phyloP scores from a whole-genome alignment of 148 eudicot genomes.

The Rhododendron mucronatum region DNA sequence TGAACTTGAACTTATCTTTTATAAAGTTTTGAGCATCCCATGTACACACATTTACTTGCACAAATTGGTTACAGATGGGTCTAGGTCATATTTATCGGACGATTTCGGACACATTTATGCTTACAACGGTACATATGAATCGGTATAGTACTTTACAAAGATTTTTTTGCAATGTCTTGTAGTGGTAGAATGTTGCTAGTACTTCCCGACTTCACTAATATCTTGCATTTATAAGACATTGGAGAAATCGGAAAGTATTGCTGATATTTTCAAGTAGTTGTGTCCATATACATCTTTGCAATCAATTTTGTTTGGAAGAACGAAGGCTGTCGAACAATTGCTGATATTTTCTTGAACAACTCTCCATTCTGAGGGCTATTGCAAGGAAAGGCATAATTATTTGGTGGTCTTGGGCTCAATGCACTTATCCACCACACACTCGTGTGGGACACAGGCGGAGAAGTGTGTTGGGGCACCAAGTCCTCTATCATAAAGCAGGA shows the following conservation, averaged over 20 bases:
- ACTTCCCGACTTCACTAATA: background rate
- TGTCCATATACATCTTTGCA: background rate
- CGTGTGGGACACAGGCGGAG: background rate
- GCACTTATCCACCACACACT: no score
- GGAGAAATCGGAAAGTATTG: background rate
- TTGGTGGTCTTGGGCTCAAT: no score
- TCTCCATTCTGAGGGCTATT: background rate
- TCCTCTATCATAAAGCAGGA: no score
- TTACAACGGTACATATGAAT: no score
- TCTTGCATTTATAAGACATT: background rate
- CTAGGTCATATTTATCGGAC: background rate
- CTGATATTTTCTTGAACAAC: background rate
- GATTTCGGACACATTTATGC: no score
- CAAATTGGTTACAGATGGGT: background rate
- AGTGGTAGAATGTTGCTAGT: background rate
- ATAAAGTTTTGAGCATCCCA: background rate
- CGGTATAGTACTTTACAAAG: no score
- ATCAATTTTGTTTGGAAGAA: background rate
- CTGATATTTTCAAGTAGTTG: background rate
- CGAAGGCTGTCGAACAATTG: background rate
- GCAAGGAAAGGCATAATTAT: background rate
- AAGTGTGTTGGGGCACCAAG: background rate
- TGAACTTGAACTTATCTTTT: background rate
- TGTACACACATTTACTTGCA: background rate
- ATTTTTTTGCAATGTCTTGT: no score